Conservation (phyloP, 331 rosid genomes). For the Prunus yedoensis region DNA sequence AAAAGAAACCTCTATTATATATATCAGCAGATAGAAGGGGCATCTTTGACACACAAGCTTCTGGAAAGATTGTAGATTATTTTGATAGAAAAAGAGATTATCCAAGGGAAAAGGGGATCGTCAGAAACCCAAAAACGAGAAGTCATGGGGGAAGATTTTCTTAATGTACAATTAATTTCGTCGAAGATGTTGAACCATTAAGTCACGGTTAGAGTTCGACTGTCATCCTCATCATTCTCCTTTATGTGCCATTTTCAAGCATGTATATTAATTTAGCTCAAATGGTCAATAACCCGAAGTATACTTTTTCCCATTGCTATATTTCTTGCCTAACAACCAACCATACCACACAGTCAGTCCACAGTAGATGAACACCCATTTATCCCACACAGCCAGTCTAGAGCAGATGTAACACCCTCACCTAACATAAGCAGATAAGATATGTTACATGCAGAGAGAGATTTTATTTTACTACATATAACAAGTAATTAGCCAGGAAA, state of each 20-base stretch:
- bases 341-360: constrained; percentile 14
- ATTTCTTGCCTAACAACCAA: constrained; percentile 3
- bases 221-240: background rate
- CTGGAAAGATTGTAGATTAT: background rate
- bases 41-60: background rate
- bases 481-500: background rate
- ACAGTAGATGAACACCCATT: constrained; percentile 39
- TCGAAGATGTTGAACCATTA: background rate
- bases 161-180: too few relatives aligned
- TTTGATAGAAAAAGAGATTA: background rate
- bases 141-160: too few relatives aligned
- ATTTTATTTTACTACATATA: background rate
- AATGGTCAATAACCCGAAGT: background rate
- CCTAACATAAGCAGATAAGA: constrained; percentile 39
- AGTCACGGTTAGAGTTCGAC: background rate
- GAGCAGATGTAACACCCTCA: constrained; percentile 59
- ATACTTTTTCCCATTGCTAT: background rate
- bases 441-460: background rate
- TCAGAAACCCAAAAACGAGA: too few relatives aligned
- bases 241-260: too few relatives aligned
- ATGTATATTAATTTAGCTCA: background rate
- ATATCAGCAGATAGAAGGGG: background rate
- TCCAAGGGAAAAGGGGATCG: too few relatives aligned
- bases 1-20: background rate
- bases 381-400: constrained; percentile 5